A percentile compares a stretch with the other conserved stretches of the same genome.
These are phyloP conservation scores for Tulasnella calospora DNA, from an alignment of 768 basidiomycete genomes.

Conservation along the genomic window DNA sequence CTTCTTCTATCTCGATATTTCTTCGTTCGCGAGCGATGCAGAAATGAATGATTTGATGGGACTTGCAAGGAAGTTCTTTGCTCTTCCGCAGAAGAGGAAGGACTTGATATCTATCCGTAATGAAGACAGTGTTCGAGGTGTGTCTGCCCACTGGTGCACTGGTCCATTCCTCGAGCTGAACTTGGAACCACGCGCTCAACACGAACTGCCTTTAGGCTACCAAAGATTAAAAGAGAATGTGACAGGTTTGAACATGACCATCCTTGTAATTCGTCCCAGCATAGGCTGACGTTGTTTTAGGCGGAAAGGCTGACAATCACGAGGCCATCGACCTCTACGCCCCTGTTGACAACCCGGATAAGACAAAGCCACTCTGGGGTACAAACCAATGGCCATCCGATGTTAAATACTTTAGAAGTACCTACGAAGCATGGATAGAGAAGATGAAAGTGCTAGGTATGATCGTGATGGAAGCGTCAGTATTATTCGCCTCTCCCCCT, in stretches of 20 bases:
- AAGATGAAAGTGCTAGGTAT: slow-evolving; percentile 83
- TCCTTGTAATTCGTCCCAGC: neutral
- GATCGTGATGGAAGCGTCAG: slow-evolving; percentile 81
- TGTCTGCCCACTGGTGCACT: neutral
- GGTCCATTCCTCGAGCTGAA: neutral
- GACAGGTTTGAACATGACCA: slow-evolving; percentile 73
- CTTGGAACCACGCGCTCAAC: neutral
- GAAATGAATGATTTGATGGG: slow-evolving; percentile 62
- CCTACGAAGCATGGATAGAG: slow-evolving; percentile 68
- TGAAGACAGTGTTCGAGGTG: slow-evolving; percentile 75
- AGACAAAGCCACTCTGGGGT: slow-evolving; percentile 67
- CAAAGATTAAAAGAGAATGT: slow-evolving; percentile 76
- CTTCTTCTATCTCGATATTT: slow-evolving; percentile 83
- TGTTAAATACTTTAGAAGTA: slow-evolving; percentile 52
- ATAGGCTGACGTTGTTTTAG: neutral
- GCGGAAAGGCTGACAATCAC: slow-evolving; percentile 45
- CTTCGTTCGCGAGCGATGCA: slow-evolving; percentile 48
- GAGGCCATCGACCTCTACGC: slow-evolving; percentile 81
- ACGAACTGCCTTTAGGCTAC: slow-evolving; percentile 56
- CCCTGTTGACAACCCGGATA: slow-evolving; percentile 66
- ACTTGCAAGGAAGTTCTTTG: slow-evolving; percentile 70
- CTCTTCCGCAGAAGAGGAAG: slow-evolving; percentile 68
- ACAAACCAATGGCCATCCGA: slow-evolving; percentile 76
- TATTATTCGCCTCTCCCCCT: slow-evolving; percentile 16
- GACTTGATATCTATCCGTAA: slow-evolving; percentile 62